A percentile compares a stretch with the other conserved stretches of the same genome.
phyloP scores from a whole-genome alignment of 2,329 filamentous ascomycete genomes.

The Xylariaceae sp. region DNA sequence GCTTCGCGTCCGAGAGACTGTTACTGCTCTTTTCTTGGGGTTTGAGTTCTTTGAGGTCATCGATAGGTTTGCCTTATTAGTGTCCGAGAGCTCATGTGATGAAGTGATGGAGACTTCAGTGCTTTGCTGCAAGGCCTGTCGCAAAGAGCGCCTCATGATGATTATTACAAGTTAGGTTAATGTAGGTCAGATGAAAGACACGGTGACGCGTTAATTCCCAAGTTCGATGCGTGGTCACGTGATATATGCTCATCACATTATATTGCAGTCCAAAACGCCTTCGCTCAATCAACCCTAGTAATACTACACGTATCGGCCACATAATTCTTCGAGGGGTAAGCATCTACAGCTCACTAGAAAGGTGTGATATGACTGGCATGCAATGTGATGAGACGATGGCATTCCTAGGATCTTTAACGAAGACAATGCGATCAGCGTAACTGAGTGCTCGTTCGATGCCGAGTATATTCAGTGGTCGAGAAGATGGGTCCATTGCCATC shows the following conservation, averaged over 20 bases:
- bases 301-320: no score
- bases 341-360: no score
- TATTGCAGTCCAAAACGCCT: no score
- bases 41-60: slow-evolving; percentile 3
- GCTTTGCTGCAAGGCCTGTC: slow-evolving; percentile 25
- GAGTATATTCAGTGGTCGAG: no score
- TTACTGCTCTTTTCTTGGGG: slow-evolving; percentile 27
- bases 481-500: no score
- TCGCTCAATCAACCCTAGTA: no score
- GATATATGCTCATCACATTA: neutral
- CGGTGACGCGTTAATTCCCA: neutral
- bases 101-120: neutral
- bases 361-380: no score
- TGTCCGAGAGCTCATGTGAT: neutral
- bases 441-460: no score
- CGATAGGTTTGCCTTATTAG: neutral
- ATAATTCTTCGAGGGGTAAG: no score
- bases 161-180: neutral
- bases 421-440: no score
- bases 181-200: neutral
- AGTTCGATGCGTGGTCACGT: slow-evolving; percentile 27
- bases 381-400: no score
- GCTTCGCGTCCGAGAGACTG: slow-evolving; percentile 14
- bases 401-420: no score
- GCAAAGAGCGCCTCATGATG: slow-evolving; percentile 40